Base-by-base conservation (phyloP, 129 eudicot species). In the Apium graveolens region DNA sequence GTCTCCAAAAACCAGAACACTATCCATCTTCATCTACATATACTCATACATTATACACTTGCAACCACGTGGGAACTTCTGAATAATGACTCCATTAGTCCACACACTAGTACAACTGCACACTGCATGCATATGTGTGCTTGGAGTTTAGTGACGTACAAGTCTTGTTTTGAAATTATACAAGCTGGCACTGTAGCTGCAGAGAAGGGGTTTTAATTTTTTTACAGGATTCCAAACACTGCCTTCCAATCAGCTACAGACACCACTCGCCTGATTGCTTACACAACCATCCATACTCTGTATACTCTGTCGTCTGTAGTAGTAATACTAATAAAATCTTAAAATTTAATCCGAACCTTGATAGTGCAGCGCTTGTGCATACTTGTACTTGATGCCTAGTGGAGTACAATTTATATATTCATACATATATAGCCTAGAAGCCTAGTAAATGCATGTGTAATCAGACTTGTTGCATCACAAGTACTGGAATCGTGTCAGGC, bases 161-260 rank as follows among this genome's bases (percentile, higher is more conserved):
- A 14, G 21, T 32, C 9, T 68, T 68, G 29, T 68, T 34, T 13
- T 24, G 20, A 55, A n/a, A 7, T n/a, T 57, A 51, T 7, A 16
- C 21, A 5, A 53, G 62, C 62, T 53, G 48, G 16, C 39, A 31
- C 38, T 63, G 70, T 63, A 63, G 35, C 37, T 29, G 70, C 37
- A 63, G 13, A 60, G n/a, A n/a, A n/a, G n/a, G 11, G 41, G 38
- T 32, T 32, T 70, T 18, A 70, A 70, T 16, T 5, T 35, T 5
- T 70, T 37, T 70, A 16, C 74, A 70, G 74, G 74, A 70, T 32
- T 70, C 74, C 46, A 35, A 37, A 18, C 45, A 66, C 74, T 72
- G 51, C 21, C 32, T 41, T 37, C 76, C 76, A 72, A 72, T 72
- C 51, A 72, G 8, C 32, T 72, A 41, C 8, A 5, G 51, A 72